These are phyloP conservation scores for Aspergillus nanangensis DNA, from an alignment of 495 filamentous ascomycete species.

Conservation along the genomic window DNA sequence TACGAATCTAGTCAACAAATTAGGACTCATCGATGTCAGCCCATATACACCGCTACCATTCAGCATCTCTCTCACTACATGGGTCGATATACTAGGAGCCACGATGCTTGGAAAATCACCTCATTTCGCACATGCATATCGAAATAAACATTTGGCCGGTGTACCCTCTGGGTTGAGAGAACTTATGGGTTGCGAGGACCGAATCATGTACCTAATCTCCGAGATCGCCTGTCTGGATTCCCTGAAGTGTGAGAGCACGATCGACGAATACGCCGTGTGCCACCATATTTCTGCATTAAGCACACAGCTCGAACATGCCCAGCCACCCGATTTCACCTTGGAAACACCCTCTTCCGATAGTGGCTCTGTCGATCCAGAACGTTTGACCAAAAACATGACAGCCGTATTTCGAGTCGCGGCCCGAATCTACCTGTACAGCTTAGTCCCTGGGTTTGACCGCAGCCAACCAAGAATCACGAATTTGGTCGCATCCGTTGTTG, in stretches of 20 bases:
- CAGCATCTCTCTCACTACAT: slow-evolving; percentile 86
- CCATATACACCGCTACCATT: slow-evolving; percentile 63
- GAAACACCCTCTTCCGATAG: slow-evolving; percentile 45
- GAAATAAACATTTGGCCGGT: slow-evolving; percentile 73
- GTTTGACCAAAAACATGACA: slow-evolving; percentile 78
- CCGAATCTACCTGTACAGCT: slow-evolving; percentile 86
- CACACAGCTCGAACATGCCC: slow-evolving; percentile 71
- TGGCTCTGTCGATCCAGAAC: slow-evolving; percentile 69
- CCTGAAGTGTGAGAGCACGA: slow-evolving; percentile 69
- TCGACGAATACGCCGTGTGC: slow-evolving; percentile 73
- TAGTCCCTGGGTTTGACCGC: slow-evolving; percentile 78
- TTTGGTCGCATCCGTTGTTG: slow-evolving; percentile 65
- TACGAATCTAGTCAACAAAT: slow-evolving; percentile 70
- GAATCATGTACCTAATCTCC: slow-evolving; percentile 95
- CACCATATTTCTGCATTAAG: slow-evolving; percentile 74
- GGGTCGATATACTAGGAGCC: slow-evolving; percentile 94
- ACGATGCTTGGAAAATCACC: slow-evolving; percentile 86
- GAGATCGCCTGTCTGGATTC: slow-evolving; percentile 94
- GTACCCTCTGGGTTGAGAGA: slow-evolving; percentile 74
- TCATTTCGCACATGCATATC: slow-evolving; percentile 82
- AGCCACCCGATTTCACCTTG: slow-evolving; percentile 49
- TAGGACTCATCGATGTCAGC: slow-evolving; percentile 54
- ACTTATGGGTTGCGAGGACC: slow-evolving; percentile 96
- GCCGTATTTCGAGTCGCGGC: slow-evolving; percentile 84
- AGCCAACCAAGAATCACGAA: slow-evolving; percentile 59